Evolutionary conservation across 2,329 filamentous ascomycete species (phyloP), one percentile per base, ranked within the genome.

Genomic region (Cercospora brassicicola): DNA sequence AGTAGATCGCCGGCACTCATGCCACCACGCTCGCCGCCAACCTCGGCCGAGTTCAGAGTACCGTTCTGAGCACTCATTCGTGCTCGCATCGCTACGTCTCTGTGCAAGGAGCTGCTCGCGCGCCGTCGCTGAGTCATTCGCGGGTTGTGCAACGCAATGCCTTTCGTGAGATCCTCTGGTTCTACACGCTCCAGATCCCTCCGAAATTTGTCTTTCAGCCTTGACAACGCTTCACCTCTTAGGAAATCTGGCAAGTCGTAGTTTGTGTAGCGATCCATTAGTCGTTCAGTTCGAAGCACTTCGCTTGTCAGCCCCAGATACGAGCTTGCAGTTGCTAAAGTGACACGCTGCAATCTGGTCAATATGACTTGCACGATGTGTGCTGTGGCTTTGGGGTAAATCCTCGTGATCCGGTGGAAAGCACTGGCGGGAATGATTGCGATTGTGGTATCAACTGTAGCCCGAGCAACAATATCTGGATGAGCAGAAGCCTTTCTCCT

Each of bases 291-390:
- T 59, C 93, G 91, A 11, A 99, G 80, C 0, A 99, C 94, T 76
- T 99, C 95, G 45, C 90, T 92, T 0, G 93, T 96, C 51, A 99
- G 81, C 1, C 96, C 95, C 15, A 99, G 87, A 75, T 99, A 99
- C 64, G 92, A 92, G 83, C 97, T 95, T 0, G 93, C 95, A 10
- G 96, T 98, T 0, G 94, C 91, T 63, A 99, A 88, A 0, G 95
- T 99, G 2, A 99, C 96, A 73, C 96, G 86, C 78, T 99, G 94
- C 62, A 99, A 90, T 59, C 96, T 88, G 2, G 96, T 97, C 33
- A 99, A 82, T 69, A 99, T 99, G 56, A 99, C 94, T 77, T 99
- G 95, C 5, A 99, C 93, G 71, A 99, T 98, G 76, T 99, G 96
- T 1, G 95, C 91, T 2, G 95, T 97, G 9, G 96, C 94, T 81